phyloP scores from a whole-genome alignment of 2,329 filamentous ascomycete species.

The Cryphonectria nitschkei region DNA sequence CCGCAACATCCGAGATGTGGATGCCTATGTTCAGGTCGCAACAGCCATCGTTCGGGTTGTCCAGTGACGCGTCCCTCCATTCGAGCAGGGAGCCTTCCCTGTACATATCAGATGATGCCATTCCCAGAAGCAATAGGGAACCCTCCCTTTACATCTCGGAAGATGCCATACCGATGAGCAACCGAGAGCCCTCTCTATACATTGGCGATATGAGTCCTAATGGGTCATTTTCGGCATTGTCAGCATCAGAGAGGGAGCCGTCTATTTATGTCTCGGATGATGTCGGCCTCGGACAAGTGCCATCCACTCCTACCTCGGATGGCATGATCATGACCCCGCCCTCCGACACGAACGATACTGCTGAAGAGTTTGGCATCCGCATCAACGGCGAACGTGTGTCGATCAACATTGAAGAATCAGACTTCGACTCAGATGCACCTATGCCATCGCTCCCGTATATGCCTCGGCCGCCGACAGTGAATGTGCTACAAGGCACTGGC shows the following conservation, averaged over 20 bases:
- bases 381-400: constrained; percentile 20
- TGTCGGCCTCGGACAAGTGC: constrained; percentile 50
- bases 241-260: constrained; percentile 51
- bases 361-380: constrained; percentile 26
- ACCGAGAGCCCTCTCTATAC: constrained; percentile 27
- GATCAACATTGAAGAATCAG: constrained; percentile 25
- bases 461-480: constrained; percentile 50
- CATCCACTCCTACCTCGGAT: constrained; percentile 29
- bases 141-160: constrained; percentile 16
- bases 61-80: constrained; percentile 61
- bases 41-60: constrained; percentile 63
- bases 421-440: constrained; percentile 27
- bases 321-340: constrained; percentile 54
- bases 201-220: constrained; percentile 48
- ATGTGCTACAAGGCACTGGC: constrained; percentile 49
- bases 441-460: constrained; percentile 41
- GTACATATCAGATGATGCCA: constrained; percentile 25
- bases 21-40: constrained; percentile 44
- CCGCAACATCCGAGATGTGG: constrained; percentile 23
- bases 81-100: constrained; percentile 44
- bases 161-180: constrained; percentile 26
- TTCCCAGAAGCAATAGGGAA: constrained; percentile 23
- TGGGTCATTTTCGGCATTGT: constrained; percentile 38
- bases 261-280: constrained; percentile 66
- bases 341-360: constrained; percentile 31